phyloP scores from a whole-genome alignment of 495 filamentous ascomycete genomes.

The Zalerion maritima region DNA sequence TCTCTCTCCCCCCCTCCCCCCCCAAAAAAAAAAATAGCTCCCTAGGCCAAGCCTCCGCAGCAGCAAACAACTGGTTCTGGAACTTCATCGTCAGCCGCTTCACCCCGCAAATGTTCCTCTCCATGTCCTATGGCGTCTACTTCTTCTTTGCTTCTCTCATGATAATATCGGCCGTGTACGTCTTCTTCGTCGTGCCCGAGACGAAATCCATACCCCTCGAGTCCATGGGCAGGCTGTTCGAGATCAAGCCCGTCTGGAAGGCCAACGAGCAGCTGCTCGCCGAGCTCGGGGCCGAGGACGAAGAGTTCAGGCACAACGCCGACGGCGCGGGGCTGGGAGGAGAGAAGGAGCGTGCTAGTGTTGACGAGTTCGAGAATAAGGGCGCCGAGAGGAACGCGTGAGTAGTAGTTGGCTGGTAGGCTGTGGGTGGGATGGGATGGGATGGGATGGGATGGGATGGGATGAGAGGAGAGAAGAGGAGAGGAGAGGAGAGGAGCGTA shows the following conservation, averaged over 20 bases:
- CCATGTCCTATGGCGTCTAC: constrained; percentile 59
- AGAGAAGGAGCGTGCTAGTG: constrained; percentile 10
- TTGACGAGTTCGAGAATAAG: constrained; percentile 17
- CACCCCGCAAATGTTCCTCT: constrained; percentile 61
- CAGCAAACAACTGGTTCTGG: constrained; percentile 61
- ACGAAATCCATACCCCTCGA: constrained; percentile 38
- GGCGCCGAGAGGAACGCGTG: too few relatives aligned
- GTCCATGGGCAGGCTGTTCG: constrained; percentile 45
- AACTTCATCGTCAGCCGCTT: constrained; percentile 62
- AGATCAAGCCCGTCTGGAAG: constrained; percentile 35
- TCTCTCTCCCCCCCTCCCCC: too few relatives aligned
- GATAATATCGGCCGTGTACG: constrained; percentile 50
- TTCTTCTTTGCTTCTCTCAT: constrained; percentile 67
- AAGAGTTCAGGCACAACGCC: constrained; percentile 36
- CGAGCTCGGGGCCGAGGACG: constrained; percentile 33
- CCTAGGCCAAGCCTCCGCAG: constrained; percentile 52
- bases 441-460: too few relatives aligned
- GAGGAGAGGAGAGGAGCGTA: too few relatives aligned
- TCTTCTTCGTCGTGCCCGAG: constrained; percentile 37
- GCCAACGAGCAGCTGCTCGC: constrained; percentile 38
- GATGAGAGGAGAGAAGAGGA: too few relatives aligned
- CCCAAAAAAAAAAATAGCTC: constrained; percentile 23
- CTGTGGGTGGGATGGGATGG: too few relatives aligned
- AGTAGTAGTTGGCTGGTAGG: too few relatives aligned
- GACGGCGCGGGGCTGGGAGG: constrained; percentile 18